Base-by-base conservation (phyloP, 306 rosid species). In the Citrullus colocynthis region DNA sequence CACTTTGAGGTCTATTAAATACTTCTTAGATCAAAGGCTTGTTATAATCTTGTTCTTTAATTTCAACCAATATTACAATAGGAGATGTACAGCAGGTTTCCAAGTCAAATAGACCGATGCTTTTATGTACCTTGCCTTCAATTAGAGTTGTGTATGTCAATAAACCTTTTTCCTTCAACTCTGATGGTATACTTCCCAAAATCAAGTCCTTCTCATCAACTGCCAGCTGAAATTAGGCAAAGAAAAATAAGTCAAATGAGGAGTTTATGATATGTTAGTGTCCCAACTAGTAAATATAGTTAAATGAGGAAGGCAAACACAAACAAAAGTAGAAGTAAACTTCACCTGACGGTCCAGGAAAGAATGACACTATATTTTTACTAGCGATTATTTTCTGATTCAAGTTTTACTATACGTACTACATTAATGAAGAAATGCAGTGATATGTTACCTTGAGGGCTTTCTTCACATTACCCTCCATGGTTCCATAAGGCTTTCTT, bases 381-480 rank as follows among this genome's bases (percentile, higher is more conserved):
- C 51, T 17, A 10, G 34, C 3, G 8, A 75, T 17, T 4, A 34
- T 32, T 9, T 58, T 58, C 32, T 75, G 44, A 34, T 48, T 75
- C 78, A 54, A 36, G 36, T 74, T 32, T 52, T 16, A 51, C 44
- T 5, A 17, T 17, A 34, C 15, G 77, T 61, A 60, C 18, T 78
- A n/a, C 34, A 54, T 56, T n/a, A 76, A 76, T 41, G 64, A 76
- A 55, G 37, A 34, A 36, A 6, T 12, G 3, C 21, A 13, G 21
- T 76, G 42, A 8, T 20, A 24, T 21, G 44, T 15, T 82, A 92
- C 97, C 93, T 94, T 92, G 67, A 92, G 86, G 73, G 91, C 92
- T 90, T 89, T 94, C 89, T 94, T 92, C 79, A 94, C 97, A 87
- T 87, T 90, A 78, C 95, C 91, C 84, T 94, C 97, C 98, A 94